Evolutionary conservation across 257 asterid species (phyloP).

Genomic region (Solanum rostratum): DNA sequence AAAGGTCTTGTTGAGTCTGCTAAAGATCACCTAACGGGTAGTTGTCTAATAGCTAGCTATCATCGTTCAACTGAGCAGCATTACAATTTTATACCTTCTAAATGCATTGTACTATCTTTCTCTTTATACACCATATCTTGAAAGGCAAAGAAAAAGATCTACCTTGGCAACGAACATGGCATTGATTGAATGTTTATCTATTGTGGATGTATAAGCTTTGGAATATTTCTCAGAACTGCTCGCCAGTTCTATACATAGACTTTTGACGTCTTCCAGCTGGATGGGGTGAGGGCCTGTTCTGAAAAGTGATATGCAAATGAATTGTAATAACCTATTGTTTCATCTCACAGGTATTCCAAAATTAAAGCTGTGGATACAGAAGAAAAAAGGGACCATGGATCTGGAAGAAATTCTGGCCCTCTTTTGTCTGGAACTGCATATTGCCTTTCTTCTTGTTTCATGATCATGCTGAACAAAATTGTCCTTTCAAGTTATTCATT

Average conservation of each 20-base stretch:
- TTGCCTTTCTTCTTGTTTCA: slow-evolving; percentile 40
- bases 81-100: not conserved
- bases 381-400: slow-evolving; percentile 16
- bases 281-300: not conserved
- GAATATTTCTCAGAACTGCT: not conserved
- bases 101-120: not conserved
- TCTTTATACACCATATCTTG: not conserved
- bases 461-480: slow-evolving; percentile 40
- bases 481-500: slow-evolving; percentile 33
- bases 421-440: slow-evolving; percentile 34
- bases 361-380: slow-evolving; percentile 9
- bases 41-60: not conserved
- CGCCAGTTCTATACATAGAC: not conserved
- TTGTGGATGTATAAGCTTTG: not conserved
- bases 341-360: slow-evolving; percentile 11
- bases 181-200: not conserved
- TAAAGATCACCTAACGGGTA: not conserved
- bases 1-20: not conserved
- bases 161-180: not conserved
- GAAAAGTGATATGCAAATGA: not conserved
- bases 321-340: not conserved
- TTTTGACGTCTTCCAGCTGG: not conserved
- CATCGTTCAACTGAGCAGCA: not conserved
- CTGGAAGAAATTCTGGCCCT: slow-evolving; percentile 25
- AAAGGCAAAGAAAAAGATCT: not conserved